Percentiles rank a stretch among this genome's conserved stretches.
These are phyloP conservation scores for Delonix regia DNA, from an alignment of 306 rosid genomes.

Conservation along the genomic window DNA sequence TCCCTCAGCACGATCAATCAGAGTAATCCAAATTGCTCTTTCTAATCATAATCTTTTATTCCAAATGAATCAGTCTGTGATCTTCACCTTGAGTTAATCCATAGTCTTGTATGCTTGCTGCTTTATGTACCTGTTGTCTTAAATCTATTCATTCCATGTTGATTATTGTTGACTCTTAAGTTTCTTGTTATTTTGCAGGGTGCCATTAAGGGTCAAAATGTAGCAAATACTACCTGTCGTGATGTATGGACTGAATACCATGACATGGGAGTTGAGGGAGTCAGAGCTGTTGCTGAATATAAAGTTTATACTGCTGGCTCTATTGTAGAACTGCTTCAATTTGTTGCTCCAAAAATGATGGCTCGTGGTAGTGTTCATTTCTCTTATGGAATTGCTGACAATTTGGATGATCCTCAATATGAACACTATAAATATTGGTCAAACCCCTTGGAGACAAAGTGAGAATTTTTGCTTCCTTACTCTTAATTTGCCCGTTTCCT, in stretches of 20 bases:
- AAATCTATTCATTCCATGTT: neutral
- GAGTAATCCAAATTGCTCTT: neutral
- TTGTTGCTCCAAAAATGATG: constrained; percentile 90
- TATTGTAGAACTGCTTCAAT: constrained; percentile 62
- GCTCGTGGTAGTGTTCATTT: constrained; percentile 77
- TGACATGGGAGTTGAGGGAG: constrained; percentile 85
- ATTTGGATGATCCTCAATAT: constrained; percentile 75
- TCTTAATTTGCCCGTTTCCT: constrained; percentile 28
- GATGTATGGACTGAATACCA: constrained; percentile 89
- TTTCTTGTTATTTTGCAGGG: constrained; percentile 47
- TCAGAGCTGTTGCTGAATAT: constrained; percentile 73
- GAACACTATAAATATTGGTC: constrained; percentile 84
- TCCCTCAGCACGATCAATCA: neutral
- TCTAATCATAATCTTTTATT: neutral
- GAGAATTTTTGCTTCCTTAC: constrained; percentile 33
- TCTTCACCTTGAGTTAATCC: neutral
- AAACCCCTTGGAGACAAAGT: constrained; percentile 89
- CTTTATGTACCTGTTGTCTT: neutral
- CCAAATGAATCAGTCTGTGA: neutral
- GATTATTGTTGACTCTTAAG: constrained; percentile 2
- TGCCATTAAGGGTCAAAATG: constrained; percentile 68
- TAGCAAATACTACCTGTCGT: constrained; percentile 66
- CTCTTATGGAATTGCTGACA: constrained; percentile 81
- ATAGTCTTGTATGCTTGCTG: constrained; percentile 16
- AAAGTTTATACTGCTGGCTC: constrained; percentile 69